phyloP scores from a whole-genome alignment of 139 green algal species.

The Nannochloris sp. region DNA sequence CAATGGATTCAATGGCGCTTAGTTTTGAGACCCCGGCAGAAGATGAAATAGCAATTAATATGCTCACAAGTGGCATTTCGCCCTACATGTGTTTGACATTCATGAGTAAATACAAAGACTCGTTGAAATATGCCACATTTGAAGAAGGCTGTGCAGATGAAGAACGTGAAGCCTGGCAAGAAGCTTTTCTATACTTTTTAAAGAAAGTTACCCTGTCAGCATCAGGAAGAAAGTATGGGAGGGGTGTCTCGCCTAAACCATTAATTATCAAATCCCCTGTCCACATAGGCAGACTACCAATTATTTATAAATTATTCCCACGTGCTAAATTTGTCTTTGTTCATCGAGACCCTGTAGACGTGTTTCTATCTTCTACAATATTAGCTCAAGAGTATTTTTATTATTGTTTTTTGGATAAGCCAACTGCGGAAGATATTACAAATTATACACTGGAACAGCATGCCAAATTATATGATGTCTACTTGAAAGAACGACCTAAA shows the following conservation, averaged over 20 bases:
- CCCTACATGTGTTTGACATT: slow-evolving; percentile 55
- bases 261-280: slow-evolving; percentile 64
- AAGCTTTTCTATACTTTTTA: slow-evolving; percentile 41
- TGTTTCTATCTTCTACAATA: slow-evolving; percentile 11
- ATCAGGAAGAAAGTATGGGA: neutral
- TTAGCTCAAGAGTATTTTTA: slow-evolving; percentile 51
- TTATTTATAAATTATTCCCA: slow-evolving; percentile 49
- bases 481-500: slow-evolving; percentile 15
- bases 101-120: slow-evolving; percentile 14
- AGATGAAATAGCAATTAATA: slow-evolving; percentile 55
- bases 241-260: slow-evolving; percentile 14
- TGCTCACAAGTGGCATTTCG: slow-evolving; percentile 37
- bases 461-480: slow-evolving; percentile 29
- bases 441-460: slow-evolving; percentile 52
- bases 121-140: slow-evolving; percentile 19
- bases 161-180: slow-evolving; percentile 27
- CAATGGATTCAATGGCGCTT: slow-evolving; percentile 65
- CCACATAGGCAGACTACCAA: slow-evolving; percentile 44
- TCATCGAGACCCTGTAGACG: slow-evolving; percentile 48
- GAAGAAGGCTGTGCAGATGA: neutral
- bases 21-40: slow-evolving; percentile 38
- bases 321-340: slow-evolving; percentile 52
- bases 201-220: slow-evolving; percentile 31
- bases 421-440: slow-evolving; percentile 23
- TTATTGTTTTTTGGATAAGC: slow-evolving; percentile 44